phyloP scores from a whole-genome alignment of 805 yeast species.

The Saturnispora quitensis region DNA sequence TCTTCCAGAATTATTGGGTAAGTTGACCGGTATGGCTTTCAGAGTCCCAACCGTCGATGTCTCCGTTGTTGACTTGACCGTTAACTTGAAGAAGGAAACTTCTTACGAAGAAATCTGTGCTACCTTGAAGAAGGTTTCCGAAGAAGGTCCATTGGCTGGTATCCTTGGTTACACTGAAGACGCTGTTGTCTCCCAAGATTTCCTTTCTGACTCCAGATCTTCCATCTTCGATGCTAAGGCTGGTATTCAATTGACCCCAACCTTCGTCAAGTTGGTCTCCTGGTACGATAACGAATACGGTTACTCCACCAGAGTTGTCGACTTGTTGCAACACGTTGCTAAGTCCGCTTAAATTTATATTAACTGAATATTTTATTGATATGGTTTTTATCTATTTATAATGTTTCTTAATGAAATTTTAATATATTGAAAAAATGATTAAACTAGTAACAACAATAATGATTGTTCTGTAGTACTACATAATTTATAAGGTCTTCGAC shows the following conservation, averaged over 20 bases:
- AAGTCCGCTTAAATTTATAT: slow-evolving; percentile 27
- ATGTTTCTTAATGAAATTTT: neutral
- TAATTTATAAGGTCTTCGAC: no score
- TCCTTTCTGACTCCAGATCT: slow-evolving; percentile 75
- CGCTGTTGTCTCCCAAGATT: slow-evolving; percentile 85
- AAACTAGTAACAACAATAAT: no score
- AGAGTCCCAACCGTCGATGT: slow-evolving; percentile 93
- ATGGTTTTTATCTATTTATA: slow-evolving; percentile 27
- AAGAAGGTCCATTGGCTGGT: slow-evolving; percentile 65
- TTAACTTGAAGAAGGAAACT: slow-evolving; percentile 65
- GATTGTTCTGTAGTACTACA: no score
- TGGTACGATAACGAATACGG: slow-evolving; percentile 98
- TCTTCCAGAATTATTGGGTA: slow-evolving; percentile 82
- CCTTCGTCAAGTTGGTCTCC: slow-evolving; percentile 82
- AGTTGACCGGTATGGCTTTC: slow-evolving; percentile 88
- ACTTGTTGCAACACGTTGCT: slow-evolving; percentile 76
- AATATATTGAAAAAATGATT: neutral
- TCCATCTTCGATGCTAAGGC: slow-evolving; percentile 88
- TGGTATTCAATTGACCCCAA: slow-evolving; percentile 79
- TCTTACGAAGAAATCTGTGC: slow-evolving; percentile 77
- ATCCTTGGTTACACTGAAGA: slow-evolving; percentile 86
- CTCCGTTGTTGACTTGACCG: slow-evolving; percentile 88
- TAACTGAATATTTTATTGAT: slow-evolving; percentile 20
- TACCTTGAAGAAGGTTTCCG: slow-evolving; percentile 67
- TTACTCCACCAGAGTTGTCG: slow-evolving; percentile 94